A percentile compares a stretch with the other conserved stretches of the same genome.
phyloP scores from a whole-genome alignment of 208 protist genomes.

The Angomonas ambiguus region DNA sequence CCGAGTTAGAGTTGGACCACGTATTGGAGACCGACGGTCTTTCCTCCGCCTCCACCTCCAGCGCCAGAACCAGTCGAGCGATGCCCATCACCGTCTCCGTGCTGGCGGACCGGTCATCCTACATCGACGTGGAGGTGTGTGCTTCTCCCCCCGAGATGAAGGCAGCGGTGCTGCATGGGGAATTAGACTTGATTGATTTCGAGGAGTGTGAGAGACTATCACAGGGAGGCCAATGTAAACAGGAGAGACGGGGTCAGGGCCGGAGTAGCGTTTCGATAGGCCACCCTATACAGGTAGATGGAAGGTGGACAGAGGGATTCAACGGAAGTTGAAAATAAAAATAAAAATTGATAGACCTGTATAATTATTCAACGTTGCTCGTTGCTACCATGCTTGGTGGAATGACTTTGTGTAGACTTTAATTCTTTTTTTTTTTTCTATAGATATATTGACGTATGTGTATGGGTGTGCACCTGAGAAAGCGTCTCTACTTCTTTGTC shows the following conservation, averaged over 20 bases:
- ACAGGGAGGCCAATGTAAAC: background rate
- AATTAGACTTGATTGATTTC: slow-evolving; percentile 40
- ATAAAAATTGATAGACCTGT: background rate
- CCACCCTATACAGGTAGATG: slow-evolving; percentile 1
- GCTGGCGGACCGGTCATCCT: slow-evolving; percentile 24
- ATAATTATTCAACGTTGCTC: too few species aligned
- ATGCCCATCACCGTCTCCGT: slow-evolving; percentile 26
- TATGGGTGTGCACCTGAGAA: too few species aligned
- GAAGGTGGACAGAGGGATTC: background rate
- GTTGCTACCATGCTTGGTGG: too few species aligned
- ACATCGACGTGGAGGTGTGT: slow-evolving; percentile 31
- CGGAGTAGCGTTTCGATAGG: background rate
- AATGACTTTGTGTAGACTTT: background rate
- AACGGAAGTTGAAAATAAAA: background rate
- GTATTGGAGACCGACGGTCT: background rate
- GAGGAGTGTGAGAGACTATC: slow-evolving; percentile 16
- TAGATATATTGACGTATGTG: background rate
- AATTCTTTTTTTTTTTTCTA: background rate
- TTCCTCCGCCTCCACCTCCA: slow-evolving; percentile 4
- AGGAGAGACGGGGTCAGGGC: background rate
- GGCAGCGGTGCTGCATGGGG: slow-evolving; percentile 43
- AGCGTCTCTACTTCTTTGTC: background rate
- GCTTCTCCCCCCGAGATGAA: slow-evolving; percentile 36
- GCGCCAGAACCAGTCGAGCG: background rate
- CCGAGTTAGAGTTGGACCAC: slow-evolving; percentile 28